Base-by-base conservation (phyloP, 2,329 filamentous ascomycete species). In the Monilinia polystroma region DNA sequence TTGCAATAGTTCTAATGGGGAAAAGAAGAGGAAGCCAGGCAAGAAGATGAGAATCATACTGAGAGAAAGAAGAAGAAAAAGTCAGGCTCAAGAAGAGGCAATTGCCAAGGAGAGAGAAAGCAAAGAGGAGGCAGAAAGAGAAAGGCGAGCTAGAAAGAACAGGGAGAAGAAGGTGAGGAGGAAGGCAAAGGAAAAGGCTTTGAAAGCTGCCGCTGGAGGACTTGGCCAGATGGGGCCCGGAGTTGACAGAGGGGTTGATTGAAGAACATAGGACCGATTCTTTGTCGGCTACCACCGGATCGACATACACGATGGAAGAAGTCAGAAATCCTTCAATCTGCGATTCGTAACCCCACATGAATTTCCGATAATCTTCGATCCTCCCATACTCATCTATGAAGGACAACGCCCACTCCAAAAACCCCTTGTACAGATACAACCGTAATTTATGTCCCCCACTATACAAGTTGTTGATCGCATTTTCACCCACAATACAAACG, bases 91-190 rank as follows among this genome's bases (percentile, higher is more conserved):
- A 26, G 72, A 73, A 57, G 78, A 80, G 67, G 76, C 74, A 5
- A 77, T 74, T 16, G 77, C 75, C 69, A 80, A 78, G 70, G 77
- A 79, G 65, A 71, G 77, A 59, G 70, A 79, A 69, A 79, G 79
- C 23, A 88, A 85, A 76, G 85, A 86, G 73, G 82, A 85, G 70
- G 81, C 83, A 59, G 70, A 87, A 41, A 81, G 79, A 71, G 84
- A 87, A 66, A 88, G 87, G 80, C 87, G 86, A 79, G 86, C 86
- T 77, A 80, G 85, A 70, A 74, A 86, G 70, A 89, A 89, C 71
- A 77, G 84, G 67, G 75, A 83, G 71, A 87, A 85, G 79, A 87
- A 88, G 78, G 71, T 87, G 68, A 84, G 85, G 75, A 80, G 81
- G 73, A 81, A 82, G 72, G 80, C 82, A 54, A 88, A 88, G 77